Evolutionary conservation across 805 yeast species (phyloP).

Genomic region (Yarrowia sp.): DNA sequence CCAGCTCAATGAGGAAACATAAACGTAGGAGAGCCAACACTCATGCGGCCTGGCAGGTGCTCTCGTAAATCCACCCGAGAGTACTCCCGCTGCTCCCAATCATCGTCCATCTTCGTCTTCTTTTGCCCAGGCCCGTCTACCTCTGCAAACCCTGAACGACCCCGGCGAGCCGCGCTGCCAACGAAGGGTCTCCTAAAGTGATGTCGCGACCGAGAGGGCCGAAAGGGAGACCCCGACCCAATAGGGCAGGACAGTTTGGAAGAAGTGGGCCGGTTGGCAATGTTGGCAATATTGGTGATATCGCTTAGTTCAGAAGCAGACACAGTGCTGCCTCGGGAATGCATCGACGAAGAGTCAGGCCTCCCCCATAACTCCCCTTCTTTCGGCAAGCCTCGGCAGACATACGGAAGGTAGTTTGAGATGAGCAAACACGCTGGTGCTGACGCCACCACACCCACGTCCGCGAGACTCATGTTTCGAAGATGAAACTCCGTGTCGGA

Average conservation of each 20-base stretch:
- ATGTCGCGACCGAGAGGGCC: conserved; percentile 18
- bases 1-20: conserved; percentile 9
- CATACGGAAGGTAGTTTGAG: conserved; percentile 28
- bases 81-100: neutral
- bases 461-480: conserved; percentile 19
- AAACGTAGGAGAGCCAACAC: conserved; percentile 6
- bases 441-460: neutral
- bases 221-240: conserved; percentile 24
- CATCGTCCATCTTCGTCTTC: conserved; percentile 2
- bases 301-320: conserved; percentile 31
- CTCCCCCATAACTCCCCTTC: conserved; percentile 15
- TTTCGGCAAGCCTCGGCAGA: conserved; percentile 12
- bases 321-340: conserved; percentile 16
- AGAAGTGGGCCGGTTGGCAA: conserved; percentile 5
- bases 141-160: conserved; percentile 15
- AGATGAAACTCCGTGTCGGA: conserved; percentile 33
- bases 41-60: neutral
- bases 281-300: neutral
- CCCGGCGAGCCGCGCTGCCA: neutral
- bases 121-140: conserved; percentile 1
- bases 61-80: neutral
- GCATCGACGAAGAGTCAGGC: conserved; percentile 7
- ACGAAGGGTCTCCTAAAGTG: conserved; percentile 28
- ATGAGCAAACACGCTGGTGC: neutral
- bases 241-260: conserved; percentile 24